phyloP scores from a whole-genome alignment of 306 rosid genomes.

The Rubus parviflorus region DNA sequence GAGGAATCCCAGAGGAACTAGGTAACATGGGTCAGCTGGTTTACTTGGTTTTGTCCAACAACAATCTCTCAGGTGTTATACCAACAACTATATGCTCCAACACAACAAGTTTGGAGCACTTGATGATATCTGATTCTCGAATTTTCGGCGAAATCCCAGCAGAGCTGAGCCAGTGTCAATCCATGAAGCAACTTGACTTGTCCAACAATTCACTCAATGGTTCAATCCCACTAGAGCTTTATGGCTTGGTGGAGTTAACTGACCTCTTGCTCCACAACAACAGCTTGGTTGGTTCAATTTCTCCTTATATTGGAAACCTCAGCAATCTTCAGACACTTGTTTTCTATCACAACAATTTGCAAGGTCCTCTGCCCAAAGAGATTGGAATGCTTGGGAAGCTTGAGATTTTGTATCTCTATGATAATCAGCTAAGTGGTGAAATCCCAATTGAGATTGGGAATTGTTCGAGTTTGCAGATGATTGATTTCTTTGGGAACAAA shows the following conservation, averaged over 20 bases:
- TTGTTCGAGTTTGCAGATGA: slow-evolving; percentile 76
- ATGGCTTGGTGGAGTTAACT: slow-evolving; percentile 50
- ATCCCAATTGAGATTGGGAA: slow-evolving; percentile 86
- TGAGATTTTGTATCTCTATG: slow-evolving; percentile 76
- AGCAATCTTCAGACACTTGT: slow-evolving; percentile 56
- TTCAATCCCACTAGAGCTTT: slow-evolving; percentile 68
- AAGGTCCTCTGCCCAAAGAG: slow-evolving; percentile 71
- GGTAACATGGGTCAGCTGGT: slow-evolving; percentile 59
- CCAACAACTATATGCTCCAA: slow-evolving; percentile 75
- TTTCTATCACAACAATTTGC: slow-evolving; percentile 71
- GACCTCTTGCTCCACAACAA: slow-evolving; percentile 86
- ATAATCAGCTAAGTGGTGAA: slow-evolving; percentile 65
- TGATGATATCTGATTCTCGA: slow-evolving; percentile 53
- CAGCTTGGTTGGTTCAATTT: slow-evolving; percentile 72
- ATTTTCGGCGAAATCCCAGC: slow-evolving; percentile 68
- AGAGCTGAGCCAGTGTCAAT: slow-evolving; percentile 59
- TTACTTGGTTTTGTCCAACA: slow-evolving; percentile 70
- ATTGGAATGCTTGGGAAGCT: slow-evolving; percentile 82
- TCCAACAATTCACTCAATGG: slow-evolving; percentile 80
- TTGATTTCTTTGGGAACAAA: slow-evolving; percentile 80
- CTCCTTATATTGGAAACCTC: slow-evolving; percentile 72
- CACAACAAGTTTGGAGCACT: slow-evolving; percentile 65
- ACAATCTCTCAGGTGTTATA: slow-evolving; percentile 60
- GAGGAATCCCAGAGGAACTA: slow-evolving; percentile 68
- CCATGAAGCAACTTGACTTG: slow-evolving; percentile 78